Base-by-base conservation (phyloP, 2,329 filamentous ascomycete genomes). In the Boeremia lycopersici region DNA sequence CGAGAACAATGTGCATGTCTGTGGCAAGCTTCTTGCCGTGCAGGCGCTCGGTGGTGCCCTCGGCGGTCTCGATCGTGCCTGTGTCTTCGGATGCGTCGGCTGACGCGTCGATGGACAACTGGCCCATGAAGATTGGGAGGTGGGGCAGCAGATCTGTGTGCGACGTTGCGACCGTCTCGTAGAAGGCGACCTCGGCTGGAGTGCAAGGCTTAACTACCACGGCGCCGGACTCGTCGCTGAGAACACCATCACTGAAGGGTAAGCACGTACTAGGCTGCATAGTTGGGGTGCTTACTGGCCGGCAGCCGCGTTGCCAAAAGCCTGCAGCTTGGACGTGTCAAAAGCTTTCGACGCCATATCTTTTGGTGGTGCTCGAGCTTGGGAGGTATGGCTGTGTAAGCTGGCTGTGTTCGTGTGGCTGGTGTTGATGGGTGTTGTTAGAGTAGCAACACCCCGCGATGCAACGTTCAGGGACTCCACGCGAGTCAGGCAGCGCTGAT, bases 141-240 rank as follows among this genome's bases (percentile, higher is more conserved):
- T 93, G 84, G 23, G 87, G 84, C 45, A 87, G 84, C 67, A 98
- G 91, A 2, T 88, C 85, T 28, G 86, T 85, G 70, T 96, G 89
- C 19, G 82, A 77, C 30, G 83, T 76, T 26, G 87, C 71, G 25
- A 79, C 87, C 34, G 86, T 85, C 73, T 96, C 86, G 81, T 99
- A 99, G 76, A 99, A 99, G 39, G 86, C 83, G 66, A 98, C 86
- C 78, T 99, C 95, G 60, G 87, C 82, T 59, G 86, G 78, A 0
- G 90, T 96, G 75, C 93, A 98, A 15, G 95, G 95, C 77, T 99
- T 99, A 72, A 97, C 91, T 73, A 99, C 90, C 30, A 98, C 81
- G 60, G 89, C 86, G 72, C 95, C 95, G 48, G 90, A 86, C 50
- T 84, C 81, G 70, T 96, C 91, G 71, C 89, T 92, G 67, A 96